Evolutionary conservation across 1,284 basidiomycete genomes (phyloP), one percentile per base, ranked within the genome.

Genomic region (Trichosporon sp.): DNA sequence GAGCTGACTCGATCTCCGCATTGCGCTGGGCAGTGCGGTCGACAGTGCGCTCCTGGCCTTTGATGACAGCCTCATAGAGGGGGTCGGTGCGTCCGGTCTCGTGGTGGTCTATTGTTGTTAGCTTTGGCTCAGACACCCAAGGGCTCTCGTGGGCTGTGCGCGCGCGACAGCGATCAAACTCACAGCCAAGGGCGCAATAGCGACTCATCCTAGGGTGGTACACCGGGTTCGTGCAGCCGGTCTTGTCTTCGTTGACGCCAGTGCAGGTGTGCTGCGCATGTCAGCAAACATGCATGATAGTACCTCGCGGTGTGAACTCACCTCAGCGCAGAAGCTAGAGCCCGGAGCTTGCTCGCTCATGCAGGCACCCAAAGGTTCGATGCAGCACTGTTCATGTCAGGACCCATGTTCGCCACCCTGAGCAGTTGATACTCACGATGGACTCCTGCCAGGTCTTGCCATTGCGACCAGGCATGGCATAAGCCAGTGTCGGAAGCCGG

Each of bases 41-140:
- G 31, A 26, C 7, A 3, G 59, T 19, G 26, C 46, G 61, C 43
- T 51, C 31, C 14, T 48, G 4, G 56, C 67, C 67, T 21, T 37
- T 63, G 31, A 63, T n/a, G 26, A 64, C 21, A 14, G 56, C 43
- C 43, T 19, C n/a, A 16, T 37, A 48, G 31, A 63, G 59, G 14
- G 31, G 59, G 31, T 63, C 59, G 59, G 59, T 19, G 21, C 31
- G 67, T 14, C 67, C 67, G n/a, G 59, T 43, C 38, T 68, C 67
- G 11, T 32, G 43, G 26, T 68, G 67, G 43, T 64, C 67, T 68
- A 31, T 46, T 19, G 5, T 38, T 26, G 66, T 67, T 51, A 67
- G 66, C 66, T 26, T 26, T n/a, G 35, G 35, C 8, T 40, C 35
- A 35, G 16, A n/a, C 59, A 35, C 59, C 43, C 31, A 32, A 61